Percentiles rank a stretch among this genome's conserved stretches.
phyloP scores from a whole-genome alignment of 192 early-diverging fungal genomes.

The Geranomyces variabilis region DNA sequence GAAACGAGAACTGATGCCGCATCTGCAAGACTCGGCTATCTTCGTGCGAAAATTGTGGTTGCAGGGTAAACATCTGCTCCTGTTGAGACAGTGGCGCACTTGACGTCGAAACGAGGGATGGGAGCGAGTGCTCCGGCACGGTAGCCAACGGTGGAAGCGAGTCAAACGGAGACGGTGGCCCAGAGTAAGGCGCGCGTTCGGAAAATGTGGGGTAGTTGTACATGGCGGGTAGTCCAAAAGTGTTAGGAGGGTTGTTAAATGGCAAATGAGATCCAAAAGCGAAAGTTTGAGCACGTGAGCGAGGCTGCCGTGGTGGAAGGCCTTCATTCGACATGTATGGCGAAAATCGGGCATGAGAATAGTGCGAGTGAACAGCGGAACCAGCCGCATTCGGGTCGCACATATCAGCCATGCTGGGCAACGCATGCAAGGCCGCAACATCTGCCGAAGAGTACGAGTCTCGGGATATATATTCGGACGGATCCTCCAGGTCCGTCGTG shows the following conservation, averaged over 20 bases:
- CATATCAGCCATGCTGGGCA: no score
- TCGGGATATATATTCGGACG: no score
- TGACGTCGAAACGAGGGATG: not conserved
- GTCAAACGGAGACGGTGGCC: not conserved
- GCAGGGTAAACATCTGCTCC: slow-evolving; percentile 2
- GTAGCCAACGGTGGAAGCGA: slow-evolving; percentile 2
- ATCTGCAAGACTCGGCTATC: not conserved
- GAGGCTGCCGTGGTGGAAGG: not conserved
- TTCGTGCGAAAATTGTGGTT: slow-evolving; percentile 7
- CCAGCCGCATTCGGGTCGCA: no score
- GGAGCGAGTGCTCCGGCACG: slow-evolving; percentile 3
- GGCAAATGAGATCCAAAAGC: slow-evolving; percentile 18
- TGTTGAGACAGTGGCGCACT: not conserved
- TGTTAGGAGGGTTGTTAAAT: not conserved
- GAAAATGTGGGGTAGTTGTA: slow-evolving; percentile 2
- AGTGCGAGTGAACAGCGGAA: no score
- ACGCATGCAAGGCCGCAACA: no score
- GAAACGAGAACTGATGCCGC: not conserved
- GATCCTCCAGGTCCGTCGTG: no score
- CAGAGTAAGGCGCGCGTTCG: not conserved
- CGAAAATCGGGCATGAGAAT: no score
- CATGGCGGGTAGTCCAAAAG: not conserved
- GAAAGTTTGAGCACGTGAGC: slow-evolving; percentile 2
- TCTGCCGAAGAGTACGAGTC: no score
- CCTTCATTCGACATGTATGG: no score